phyloP scores from a whole-genome alignment of 371 early-diverging fungal species.

The Rhizomucor pusillus region DNA sequence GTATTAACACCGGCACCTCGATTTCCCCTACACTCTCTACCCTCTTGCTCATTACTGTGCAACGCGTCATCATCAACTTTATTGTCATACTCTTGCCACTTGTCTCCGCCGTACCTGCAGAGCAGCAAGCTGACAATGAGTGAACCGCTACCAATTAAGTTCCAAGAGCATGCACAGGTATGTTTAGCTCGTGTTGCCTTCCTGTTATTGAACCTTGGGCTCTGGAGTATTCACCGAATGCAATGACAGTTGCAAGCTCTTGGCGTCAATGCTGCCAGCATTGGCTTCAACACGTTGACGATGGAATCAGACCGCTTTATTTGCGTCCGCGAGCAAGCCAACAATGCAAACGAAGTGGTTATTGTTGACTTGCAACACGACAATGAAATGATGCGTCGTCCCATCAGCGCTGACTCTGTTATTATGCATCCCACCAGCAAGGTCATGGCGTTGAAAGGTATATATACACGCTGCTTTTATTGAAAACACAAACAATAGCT shows the following conservation, averaged over 20 bases:
- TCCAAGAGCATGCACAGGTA: slow-evolving; percentile 97
- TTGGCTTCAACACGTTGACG: slow-evolving; percentile 95
- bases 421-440: slow-evolving; percentile 95
- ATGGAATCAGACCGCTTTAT: slow-evolving; percentile 97
- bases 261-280: slow-evolving; percentile 89
- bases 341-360: slow-evolving; percentile 85
- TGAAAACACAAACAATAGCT: neutral
- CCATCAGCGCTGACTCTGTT: slow-evolving; percentile 96
- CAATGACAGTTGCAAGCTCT: slow-evolving; percentile 77
- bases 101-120: neutral
- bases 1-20: too few species aligned
- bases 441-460: slow-evolving; percentile 95
- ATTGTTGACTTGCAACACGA: slow-evolving; percentile 90
- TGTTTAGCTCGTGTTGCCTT: neutral
- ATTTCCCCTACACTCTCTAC: too few species aligned
- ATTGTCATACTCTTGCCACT: too few species aligned
- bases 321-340: slow-evolving; percentile 91
- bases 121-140: slow-evolving; percentile 45
- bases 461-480: too few species aligned
- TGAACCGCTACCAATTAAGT: slow-evolving; percentile 76
- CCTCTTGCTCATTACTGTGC: too few species aligned
- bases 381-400: slow-evolving; percentile 79
- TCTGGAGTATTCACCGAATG: neutral
- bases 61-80: too few species aligned
- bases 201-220: neutral